Evolutionary conservation across 2,329 filamentous ascomycete genomes (phyloP), one percentile per base, ranked within the genome.

Genomic region (Phyllosticta paracitricarpa): DNA sequence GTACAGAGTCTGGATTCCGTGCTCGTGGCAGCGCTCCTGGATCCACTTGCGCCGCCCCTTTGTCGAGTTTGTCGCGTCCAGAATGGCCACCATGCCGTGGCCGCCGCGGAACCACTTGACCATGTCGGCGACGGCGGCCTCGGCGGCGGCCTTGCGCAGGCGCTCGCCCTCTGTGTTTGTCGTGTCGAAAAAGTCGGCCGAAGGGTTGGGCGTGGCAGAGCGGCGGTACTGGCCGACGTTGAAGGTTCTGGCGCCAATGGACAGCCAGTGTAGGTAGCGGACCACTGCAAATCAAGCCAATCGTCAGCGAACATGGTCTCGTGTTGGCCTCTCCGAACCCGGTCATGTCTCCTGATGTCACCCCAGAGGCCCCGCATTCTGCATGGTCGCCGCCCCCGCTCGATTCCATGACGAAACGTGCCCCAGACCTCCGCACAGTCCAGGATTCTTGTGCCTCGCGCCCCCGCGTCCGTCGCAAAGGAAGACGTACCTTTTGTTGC

Each of bases 201-300:
- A 86, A 17, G 94, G 94, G 67, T 95, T 92, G 19, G 94, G 91
- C 5, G 91, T 95, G 67, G 89, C 88, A 69, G 88, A 86, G 66
- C 94, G 91, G 67, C 94, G 90, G 74, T 99, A 99, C 71, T 88
- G 92, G 73, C 94, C 94, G 66, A 99, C 94, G 68, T 99, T 99
- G 84, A 99, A 99, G 65, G 91, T 93, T 74, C 91, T 88, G 63
- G 94, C 89, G 51, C 89, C 87, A 71, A 99, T 92, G 26, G 92
- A 96, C 63, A 97, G 87, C 94, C 94, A 99, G 74, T 89, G 89
- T 40, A 99, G 86, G 76, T 99, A 99, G 63, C 94, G 88, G 51
- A 77, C 75, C 60, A 77, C 75, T 77, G 54, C 35, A 22, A 10
- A 24, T 53, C 40, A 28, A 25, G 9, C 4, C 51, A 58, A 58